Base-by-base conservation (phyloP, 106 monocot species). In the Dendrobium officinale region DNA sequence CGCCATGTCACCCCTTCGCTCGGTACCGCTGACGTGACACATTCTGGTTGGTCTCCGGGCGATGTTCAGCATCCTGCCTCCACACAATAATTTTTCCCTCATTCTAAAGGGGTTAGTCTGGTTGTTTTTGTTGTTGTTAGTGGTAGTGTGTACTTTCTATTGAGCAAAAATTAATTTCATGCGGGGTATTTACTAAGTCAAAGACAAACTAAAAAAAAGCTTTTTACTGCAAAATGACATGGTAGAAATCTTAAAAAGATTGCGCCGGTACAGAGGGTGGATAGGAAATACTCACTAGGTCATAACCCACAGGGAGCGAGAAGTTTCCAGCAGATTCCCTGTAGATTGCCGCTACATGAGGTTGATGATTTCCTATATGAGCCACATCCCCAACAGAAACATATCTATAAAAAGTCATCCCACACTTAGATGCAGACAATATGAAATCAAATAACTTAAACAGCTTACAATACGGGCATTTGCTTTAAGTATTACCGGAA, bases 281-380 rank as follows among this genome's bases (percentile, higher is more conserved):
- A 64, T 44, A 11, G 1, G 70, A 3, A 75, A 54, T 29, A 81
- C 80, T 83, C 84, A 99, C 98, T 81, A 99, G 85, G 82, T 99
- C 98, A 90, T 95, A 99, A 77, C 98, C 98, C 59, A 99, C 64
- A 67, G 98, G 95, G 42, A 82, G 89, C 26, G 92, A 84, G 87
- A 99, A 92, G 43, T 78, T 84, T 78, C 73, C 85, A 81, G 82
- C 89, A 78, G 87, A 85, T 59, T 89, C 79, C 66, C 58, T 80
- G 83, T 93, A 99, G 59, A 92, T 74, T 42, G 91, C 86, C 72
- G 95, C 90, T 77, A 99, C 92, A 81, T 86, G 85, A 73, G 98
- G 98, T 72, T 86, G 88, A 85, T 99, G 91, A 37, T 45, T 80
- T 19, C 98, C 95, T 10, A 88, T 78, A 81, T 91, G 92, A 78